These are phyloP conservation scores for Phanerochaete sordida DNA, from an alignment of 768 basidiomycete genomes.

Conservation along the genomic window DNA sequence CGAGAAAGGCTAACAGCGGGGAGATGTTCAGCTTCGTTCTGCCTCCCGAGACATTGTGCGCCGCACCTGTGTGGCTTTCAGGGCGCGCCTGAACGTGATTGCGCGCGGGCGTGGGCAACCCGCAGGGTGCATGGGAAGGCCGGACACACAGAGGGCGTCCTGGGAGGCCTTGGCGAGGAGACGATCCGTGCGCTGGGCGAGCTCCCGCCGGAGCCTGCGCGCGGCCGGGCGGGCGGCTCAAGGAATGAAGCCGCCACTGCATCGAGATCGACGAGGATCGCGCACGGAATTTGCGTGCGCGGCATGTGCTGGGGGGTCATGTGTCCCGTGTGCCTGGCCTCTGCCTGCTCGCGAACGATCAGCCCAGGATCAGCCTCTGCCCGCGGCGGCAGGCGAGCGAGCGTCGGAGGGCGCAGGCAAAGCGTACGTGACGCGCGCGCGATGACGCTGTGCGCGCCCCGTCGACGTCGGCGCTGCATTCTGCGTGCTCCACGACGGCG, in stretches of 20 bases:
- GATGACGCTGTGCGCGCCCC: too few species aligned
- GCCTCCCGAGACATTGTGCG: too few species aligned
- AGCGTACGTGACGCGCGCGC: too few species aligned
- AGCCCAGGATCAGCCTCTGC: not conserved
- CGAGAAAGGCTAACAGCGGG: not conserved
- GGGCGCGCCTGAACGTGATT: too few species aligned
- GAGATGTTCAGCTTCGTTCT: too few species aligned
- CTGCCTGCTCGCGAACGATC: too few species aligned
- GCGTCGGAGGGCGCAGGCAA: too few species aligned
- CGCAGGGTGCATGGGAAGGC: not conserved
- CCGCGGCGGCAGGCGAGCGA: too few species aligned
- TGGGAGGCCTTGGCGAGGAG: not conserved
- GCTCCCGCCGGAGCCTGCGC: not conserved
- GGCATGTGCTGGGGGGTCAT: not conserved
- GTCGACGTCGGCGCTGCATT: too few species aligned
- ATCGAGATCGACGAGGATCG: not conserved
- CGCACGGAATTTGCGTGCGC: not conserved
- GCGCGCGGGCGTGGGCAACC: too few species aligned
- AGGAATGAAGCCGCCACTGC: not conserved
- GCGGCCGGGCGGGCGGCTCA: not conserved
- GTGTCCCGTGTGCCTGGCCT: not conserved
- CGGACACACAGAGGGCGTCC: not conserved
- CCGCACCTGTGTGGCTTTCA: too few species aligned
- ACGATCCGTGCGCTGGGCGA: not conserved
- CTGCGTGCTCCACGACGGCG: not conserved